These are phyloP conservation scores for Aegilops tauschii DNA, from an alignment of 176 grass and related monocot species.

Conservation along the genomic window DNA sequence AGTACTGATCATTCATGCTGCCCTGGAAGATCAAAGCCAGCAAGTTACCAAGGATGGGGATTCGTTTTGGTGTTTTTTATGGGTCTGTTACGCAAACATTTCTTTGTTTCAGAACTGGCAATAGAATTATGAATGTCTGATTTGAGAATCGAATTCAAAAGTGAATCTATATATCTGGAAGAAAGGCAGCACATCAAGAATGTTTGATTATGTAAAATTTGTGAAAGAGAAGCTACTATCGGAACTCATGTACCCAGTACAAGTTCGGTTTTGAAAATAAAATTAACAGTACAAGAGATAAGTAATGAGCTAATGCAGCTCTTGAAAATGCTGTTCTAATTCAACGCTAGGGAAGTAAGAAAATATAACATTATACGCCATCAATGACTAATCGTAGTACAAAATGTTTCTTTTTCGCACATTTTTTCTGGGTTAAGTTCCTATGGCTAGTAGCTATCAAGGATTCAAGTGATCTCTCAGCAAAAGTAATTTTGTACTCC, in stretches of 20 bases:
- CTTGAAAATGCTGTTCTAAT: not conserved
- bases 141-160: not conserved
- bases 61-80: conserved; percentile 88
- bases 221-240: not conserved
- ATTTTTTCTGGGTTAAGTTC: no score
- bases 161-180: conserved; percentile 58
- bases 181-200: conserved; percentile 25
- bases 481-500: no score
- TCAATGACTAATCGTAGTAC: not conserved
- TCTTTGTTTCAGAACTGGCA: no score
- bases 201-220: not conserved
- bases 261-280: not conserved
- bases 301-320: not conserved
- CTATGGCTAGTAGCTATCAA: no score
- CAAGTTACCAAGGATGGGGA: conserved; percentile 67
- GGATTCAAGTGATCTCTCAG: no score
- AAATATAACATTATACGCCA: not conserved
- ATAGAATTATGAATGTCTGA: no score
- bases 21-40: conserved; percentile 56
- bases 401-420: no score
- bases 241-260: not conserved
- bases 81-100: conserved; percentile 49
- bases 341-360: not conserved
- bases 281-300: not conserved
- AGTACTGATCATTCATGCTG: conserved; percentile 37